phyloP scores from a whole-genome alignment of 441 rosid species.

The Erysimum pusillum region DNA sequence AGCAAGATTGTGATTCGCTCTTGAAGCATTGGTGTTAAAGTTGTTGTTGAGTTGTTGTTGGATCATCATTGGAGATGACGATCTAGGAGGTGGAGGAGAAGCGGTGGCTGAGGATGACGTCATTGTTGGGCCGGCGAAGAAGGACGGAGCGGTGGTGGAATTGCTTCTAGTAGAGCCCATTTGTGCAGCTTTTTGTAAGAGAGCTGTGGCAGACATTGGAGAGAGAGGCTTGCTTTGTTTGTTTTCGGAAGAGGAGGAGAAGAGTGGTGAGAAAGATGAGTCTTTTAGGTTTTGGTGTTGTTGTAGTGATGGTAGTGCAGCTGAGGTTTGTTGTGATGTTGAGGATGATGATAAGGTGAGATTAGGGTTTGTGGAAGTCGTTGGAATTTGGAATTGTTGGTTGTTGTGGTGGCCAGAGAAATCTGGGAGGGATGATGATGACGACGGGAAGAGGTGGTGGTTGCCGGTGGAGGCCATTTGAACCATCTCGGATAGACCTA shows the following conservation, averaged over 20 bases:
- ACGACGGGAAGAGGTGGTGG: conserved; percentile 57
- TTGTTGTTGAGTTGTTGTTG: conserved; percentile 45
- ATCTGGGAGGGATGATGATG: conserved; percentile 49
- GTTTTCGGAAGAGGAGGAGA: conserved; percentile 56
- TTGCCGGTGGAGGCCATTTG: conserved; percentile 60
- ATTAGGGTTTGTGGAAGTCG: conserved; percentile 52
- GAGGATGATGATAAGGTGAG: conserved; percentile 61
- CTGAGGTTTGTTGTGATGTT: conserved; percentile 50
- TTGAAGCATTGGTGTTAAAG: conserved; percentile 38
- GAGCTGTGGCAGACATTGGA: conserved; percentile 90
- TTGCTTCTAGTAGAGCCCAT: conserved; percentile 80
- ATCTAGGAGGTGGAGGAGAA: conserved; percentile 40
- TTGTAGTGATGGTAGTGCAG: conserved; percentile 46
- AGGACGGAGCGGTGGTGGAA: conserved; percentile 63
- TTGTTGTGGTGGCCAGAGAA: conserved; percentile 50
- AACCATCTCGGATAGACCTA: conserved; percentile 68
- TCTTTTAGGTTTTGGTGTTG: conserved; percentile 54
- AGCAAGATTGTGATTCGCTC: conserved; percentile 48
- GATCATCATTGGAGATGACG: conserved; percentile 45
- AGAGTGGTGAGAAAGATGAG: conserved; percentile 51
- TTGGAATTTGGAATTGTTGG: conserved; percentile 51
- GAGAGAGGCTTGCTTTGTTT: conserved; percentile 51
- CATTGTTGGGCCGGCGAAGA: conserved; percentile 50
- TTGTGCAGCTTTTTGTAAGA: conserved; percentile 85
- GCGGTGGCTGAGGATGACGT: conserved; percentile 35